Percentiles rank a stretch among this genome's conserved stretches.
Conservation (phyloP, 257 asterid species). For the Rubia yunnanensis region DNA sequence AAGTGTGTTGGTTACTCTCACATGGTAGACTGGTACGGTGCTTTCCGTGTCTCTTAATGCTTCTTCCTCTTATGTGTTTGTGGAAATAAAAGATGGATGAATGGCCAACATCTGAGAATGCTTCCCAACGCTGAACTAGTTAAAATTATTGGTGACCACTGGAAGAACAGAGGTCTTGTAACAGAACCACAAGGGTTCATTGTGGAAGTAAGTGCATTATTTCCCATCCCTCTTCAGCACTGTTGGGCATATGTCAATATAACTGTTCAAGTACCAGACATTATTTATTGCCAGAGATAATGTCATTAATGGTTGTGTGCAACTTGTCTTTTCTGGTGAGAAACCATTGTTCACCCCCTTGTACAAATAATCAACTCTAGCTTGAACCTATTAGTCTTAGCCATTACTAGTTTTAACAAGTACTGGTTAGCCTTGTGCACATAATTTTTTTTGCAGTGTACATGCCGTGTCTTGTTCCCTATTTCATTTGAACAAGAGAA, state of each 20-base stretch:
- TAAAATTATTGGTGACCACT: slow-evolving; percentile 58
- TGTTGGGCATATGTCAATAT: background rate
- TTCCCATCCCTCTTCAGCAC: background rate
- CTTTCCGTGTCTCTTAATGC: background rate
- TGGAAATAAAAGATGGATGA: slow-evolving; percentile 81
- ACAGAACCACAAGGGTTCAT: slow-evolving; percentile 61
- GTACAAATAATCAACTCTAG: background rate
- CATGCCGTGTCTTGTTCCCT: background rate
- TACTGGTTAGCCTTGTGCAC: background rate
- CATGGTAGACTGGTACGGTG: slow-evolving; percentile 3
- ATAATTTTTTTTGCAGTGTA: background rate
- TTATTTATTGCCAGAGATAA: background rate
- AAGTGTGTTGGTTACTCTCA: slow-evolving; percentile 6
- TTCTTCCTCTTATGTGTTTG: slow-evolving; percentile 14
- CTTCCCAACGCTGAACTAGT: slow-evolving; percentile 54
- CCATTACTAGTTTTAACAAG: background rate
- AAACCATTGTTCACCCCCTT: background rate
- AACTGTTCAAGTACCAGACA: background rate
- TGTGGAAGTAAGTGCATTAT: slow-evolving; percentile 44
- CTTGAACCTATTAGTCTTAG: background rate
- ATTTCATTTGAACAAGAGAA: background rate
- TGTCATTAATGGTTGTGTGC: background rate
- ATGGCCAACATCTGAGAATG: slow-evolving; percentile 81
- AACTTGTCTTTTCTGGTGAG: background rate
- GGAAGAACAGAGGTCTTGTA: slow-evolving; percentile 58